phyloP scores from a whole-genome alignment of 306 rosid genomes.

The Carpinus fangiana region DNA sequence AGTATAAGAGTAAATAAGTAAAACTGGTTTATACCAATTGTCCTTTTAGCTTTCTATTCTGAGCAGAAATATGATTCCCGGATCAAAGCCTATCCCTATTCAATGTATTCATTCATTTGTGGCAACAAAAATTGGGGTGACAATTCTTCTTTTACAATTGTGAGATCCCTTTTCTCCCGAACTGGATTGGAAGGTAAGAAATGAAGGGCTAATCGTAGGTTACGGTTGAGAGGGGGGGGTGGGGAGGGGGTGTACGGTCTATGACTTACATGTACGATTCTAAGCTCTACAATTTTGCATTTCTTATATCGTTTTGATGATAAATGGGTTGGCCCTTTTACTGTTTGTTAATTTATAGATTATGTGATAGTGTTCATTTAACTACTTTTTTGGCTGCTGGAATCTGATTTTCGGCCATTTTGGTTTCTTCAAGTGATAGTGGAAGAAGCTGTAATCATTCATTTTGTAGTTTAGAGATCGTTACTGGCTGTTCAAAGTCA shows the following conservation, averaged over 20 bases:
- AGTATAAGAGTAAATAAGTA: conserved; percentile 40
- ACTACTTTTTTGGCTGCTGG: too few species aligned
- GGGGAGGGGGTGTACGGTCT: neutral
- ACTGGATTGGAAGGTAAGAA: neutral
- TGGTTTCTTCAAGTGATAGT: too few species aligned
- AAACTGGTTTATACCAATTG: conserved; percentile 31
- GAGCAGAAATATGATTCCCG: conserved; percentile 38
- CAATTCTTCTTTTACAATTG: neutral
- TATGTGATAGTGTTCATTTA: neutral
- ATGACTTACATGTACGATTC: neutral
- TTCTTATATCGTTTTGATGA: neutral
- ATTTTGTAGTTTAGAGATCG: too few species aligned
- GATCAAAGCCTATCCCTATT: conserved; percentile 31
- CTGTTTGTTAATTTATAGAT: neutral
- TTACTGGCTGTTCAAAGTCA: too few species aligned
- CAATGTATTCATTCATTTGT: conserved; percentile 38
- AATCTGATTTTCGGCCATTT: too few species aligned
- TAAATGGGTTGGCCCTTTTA: neutral
- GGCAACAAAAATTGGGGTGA: conserved; percentile 39
- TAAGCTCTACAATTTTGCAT: neutral
- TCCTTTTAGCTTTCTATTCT: conserved; percentile 25
- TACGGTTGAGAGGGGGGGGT: neutral
- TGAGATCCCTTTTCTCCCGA: neutral
- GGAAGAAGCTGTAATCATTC: too few species aligned
- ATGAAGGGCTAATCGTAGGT: neutral